phyloP scores from a whole-genome alignment of 352 stramenopile genomes.

The Thalassiosira ordinaria region DNA sequence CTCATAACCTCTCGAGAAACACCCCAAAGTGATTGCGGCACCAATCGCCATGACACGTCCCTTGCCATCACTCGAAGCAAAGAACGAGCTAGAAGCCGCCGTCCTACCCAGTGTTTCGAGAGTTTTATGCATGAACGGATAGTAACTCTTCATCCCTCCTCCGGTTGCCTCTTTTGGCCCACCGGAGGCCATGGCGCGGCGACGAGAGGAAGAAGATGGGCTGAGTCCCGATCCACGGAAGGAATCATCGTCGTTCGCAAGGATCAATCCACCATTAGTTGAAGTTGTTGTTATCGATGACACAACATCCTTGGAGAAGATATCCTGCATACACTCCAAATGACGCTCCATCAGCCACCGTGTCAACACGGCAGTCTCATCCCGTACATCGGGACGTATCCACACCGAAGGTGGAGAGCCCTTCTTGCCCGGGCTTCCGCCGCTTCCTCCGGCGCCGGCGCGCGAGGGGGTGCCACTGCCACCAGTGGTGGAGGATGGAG shows the following conservation, averaged over 20 bases:
- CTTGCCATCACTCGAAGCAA: conserved; percentile 26
- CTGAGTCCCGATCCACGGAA: conserved; percentile 14
- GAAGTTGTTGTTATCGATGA: too few species aligned
- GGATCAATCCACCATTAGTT: background rate
- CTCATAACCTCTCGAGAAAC: conserved; percentile 20
- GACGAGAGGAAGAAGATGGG: conserved; percentile 3
- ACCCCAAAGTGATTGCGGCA: conserved; percentile 33
- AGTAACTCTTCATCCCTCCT: conserved; percentile 25
- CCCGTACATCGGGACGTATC: conserved; percentile 59
- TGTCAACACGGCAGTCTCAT: conserved; percentile 60
- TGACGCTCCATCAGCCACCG: conserved; percentile 64
- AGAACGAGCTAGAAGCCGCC: conserved; percentile 40
- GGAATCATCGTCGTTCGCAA: conserved; percentile 52
- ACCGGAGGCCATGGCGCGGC: background rate
- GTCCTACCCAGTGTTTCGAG: conserved; percentile 52
- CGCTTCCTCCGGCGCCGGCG: too few species aligned
- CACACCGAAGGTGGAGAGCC: background rate
- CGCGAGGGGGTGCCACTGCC: background rate
- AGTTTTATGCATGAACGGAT: conserved; percentile 63
- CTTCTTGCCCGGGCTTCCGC: background rate
- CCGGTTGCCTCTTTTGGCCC: background rate
- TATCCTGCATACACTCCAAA: conserved; percentile 44
- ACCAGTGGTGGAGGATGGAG: background rate
- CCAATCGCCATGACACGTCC: conserved; percentile 38
- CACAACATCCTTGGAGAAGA: conserved; percentile 23